Base-by-base conservation (phyloP, 1,284 basidiomycete genomes). In the Polyporus tsugae region DNA sequence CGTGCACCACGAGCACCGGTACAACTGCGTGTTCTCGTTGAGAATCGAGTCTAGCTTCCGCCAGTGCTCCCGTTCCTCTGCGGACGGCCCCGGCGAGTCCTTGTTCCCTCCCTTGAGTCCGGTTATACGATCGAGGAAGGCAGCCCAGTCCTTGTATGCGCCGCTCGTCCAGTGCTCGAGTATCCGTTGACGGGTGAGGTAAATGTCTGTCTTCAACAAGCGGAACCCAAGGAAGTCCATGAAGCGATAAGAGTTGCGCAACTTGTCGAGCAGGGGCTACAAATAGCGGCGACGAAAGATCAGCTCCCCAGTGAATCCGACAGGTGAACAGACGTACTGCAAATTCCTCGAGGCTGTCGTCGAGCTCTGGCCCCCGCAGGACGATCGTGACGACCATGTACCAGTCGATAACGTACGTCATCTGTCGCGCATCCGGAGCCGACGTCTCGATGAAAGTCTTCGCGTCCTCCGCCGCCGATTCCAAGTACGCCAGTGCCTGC, bases 1-100 rank as follows among this genome's bases (percentile, higher is more conserved):
- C 6, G 83, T 80, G 67, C 88, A 89, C 80, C 83, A 85, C 10
- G 86, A 86, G 71, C 87, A 89, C 42, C 81, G 41, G 41, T 41
- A 44, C n/a, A 89, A 73, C 35, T 74, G 62, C 25, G 71, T 72
- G 38, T 68, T 44, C 38, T 41, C 55, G 57, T 42, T 36, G n/a
- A 42, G 42, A 6, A 46, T 36, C 29, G 44, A 44, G 41, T 41
- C 33, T 17, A 44, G 44, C 60, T 44, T 61, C 60, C 46, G 46
- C 46, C 46, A 52, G 22, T 52, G 25, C 22, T 52, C 46, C 22
- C 13, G 22, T 6, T 52, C 46, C 13, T 52, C 46, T 25, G 5
- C 3, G 22, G 46, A 22, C 10, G 46, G 46, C 22, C 10, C 22
- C 4, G 46, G 22, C 4, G 52, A 55, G 29, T 17, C 29, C 52